These are phyloP conservation scores for Ceratocystis variospora DNA, from an alignment of 2,329 filamentous ascomycete species.

Conservation along the genomic window DNA sequence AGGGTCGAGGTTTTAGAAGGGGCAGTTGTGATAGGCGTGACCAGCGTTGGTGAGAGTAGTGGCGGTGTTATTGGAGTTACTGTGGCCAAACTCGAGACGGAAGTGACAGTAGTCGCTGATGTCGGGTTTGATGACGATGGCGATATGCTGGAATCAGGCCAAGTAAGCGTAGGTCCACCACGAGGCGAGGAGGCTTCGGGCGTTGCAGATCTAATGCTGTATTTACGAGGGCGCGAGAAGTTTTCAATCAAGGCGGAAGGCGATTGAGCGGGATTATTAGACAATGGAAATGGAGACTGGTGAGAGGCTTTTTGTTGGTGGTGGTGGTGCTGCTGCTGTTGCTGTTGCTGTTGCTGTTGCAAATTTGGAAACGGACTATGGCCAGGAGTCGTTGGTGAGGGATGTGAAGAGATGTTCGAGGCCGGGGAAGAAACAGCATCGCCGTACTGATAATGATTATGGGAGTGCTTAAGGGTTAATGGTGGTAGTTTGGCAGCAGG, in stretches of 20 bases:
- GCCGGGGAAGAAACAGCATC: neutral
- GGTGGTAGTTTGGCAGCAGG: neutral
- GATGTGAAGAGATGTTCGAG: neutral
- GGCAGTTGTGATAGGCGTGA: neutral
- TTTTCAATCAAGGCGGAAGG: constrained; percentile 34
- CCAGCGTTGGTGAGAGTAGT: neutral
- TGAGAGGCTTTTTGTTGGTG: constrained; percentile 8
- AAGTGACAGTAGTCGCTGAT: neutral
- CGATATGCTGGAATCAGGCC: neutral
- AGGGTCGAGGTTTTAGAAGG: neutral
- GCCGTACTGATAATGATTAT: neutral
- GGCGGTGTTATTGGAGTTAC: neutral
- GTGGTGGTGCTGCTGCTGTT: constrained; percentile 24
- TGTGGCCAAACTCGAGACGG: neutral
- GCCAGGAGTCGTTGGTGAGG: constrained; percentile 1
- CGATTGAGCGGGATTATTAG: neutral
- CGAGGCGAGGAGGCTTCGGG: constrained; percentile 13
- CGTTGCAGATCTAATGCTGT: constrained; percentile 30
- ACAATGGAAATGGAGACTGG: neutral
- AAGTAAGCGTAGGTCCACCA: constrained; percentile 12
- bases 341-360: neutral
- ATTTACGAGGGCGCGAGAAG: constrained; percentile 46
- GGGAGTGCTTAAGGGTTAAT: neutral
- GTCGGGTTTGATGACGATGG: neutral
- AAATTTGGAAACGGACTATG: neutral